A percentile compares a stretch with the other conserved stretches of the same genome.
Conservation (phyloP, 495 filamentous ascomycete genomes). For the Aspergillus nidulans region DNA sequence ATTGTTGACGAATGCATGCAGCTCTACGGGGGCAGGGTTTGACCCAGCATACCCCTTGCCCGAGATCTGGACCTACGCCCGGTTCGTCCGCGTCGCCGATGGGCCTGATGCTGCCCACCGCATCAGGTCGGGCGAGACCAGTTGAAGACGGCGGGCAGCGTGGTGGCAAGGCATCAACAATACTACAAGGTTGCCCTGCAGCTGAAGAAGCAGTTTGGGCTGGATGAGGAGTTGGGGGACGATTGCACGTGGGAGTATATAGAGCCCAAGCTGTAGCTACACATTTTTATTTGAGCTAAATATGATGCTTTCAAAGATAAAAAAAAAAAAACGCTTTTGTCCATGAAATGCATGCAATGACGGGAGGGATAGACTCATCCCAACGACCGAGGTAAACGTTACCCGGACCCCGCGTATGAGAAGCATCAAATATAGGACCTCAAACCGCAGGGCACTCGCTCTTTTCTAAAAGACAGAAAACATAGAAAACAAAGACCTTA, state of each 20-base stretch:
- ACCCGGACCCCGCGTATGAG: not conserved
- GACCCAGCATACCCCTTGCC: constrained; percentile 13
- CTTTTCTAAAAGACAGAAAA: too few species aligned
- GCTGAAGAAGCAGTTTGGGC: constrained; percentile 2
- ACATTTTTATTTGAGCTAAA: not conserved
- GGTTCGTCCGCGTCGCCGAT: constrained; percentile 6
- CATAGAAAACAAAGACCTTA: not conserved
- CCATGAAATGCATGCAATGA: too few species aligned
- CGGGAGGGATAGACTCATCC: too few species aligned
- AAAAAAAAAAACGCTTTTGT: too few species aligned
- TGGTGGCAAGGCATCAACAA: not conserved
- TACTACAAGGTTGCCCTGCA: constrained; percentile 1
- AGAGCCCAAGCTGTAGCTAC: not conserved
- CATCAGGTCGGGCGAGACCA: constrained; percentile 7
- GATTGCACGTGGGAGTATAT: constrained; percentile 9
- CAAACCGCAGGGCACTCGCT: too few species aligned
- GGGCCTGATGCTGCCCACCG: constrained; percentile 11
- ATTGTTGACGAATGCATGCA: constrained; percentile 10
- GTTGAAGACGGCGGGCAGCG: not conserved
- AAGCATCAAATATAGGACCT: too few species aligned
- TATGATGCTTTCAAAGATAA: too few species aligned
- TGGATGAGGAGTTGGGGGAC: constrained; percentile 3
- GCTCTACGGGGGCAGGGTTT: constrained; percentile 4
- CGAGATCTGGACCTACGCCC: constrained; percentile 5
- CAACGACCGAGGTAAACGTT: not conserved